A percentile compares a stretch with the other conserved stretches of the same genome.
phyloP scores from a whole-genome alignment of 139 green algal species.

The Microglena sp. region DNA sequence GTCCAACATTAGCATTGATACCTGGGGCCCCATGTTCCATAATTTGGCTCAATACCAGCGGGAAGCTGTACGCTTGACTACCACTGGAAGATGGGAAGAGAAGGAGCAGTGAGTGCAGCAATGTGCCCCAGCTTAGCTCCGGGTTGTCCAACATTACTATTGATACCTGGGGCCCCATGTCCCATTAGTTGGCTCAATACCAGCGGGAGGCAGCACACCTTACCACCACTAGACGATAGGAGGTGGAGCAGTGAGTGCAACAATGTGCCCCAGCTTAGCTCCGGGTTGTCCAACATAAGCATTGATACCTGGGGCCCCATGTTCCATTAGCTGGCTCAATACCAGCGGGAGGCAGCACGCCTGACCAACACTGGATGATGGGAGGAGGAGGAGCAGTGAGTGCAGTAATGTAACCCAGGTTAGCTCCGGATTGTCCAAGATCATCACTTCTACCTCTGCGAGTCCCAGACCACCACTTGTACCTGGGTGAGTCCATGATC shows the following conservation, averaged over 20 bases:
- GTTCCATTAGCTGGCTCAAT: not conserved
- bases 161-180: conserved; percentile 25
- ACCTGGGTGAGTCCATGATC: not conserved
- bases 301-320: not conserved
- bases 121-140: not conserved
- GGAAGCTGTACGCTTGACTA: not conserved
- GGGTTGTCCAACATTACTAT: too few species aligned
- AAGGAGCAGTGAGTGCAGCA: not conserved
- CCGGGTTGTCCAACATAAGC: not conserved
- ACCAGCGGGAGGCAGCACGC: not conserved
- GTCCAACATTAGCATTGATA: not conserved
- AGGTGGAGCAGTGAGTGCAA: conserved; percentile 1
- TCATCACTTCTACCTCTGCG: not conserved
- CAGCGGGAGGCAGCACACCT: conserved; percentile 28
- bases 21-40: not conserved
- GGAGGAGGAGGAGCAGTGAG: not conserved
- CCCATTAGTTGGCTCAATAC: conserved; percentile 23
- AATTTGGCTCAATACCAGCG: not conserved
- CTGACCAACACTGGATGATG: not conserved
- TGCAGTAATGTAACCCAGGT: conserved; percentile 7
- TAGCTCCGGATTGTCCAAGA: not conserved
- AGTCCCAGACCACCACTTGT: too few species aligned
- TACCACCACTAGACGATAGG: conserved; percentile 16
- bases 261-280: not conserved
- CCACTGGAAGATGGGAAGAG: not conserved